Base-by-base conservation (phyloP, 352 stramenopile genomes). In the Phytophthora podocarpi region DNA sequence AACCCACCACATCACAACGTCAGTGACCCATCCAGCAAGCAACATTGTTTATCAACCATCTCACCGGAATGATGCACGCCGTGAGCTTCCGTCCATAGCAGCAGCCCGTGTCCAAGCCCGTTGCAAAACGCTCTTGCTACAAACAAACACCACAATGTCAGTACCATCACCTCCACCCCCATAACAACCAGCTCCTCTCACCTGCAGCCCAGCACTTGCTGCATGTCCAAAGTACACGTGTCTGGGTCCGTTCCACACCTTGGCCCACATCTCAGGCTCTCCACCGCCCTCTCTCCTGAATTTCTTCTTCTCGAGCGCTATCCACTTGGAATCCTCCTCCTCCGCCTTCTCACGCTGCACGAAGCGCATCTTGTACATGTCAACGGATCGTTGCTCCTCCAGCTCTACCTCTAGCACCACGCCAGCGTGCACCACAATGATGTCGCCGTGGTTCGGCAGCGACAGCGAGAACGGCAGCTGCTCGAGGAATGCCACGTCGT, bases 301-400 rank as follows among this genome's bases (percentile, higher is more conserved):
- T 18, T 72, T 76, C 30, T 65, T 31, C 40, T 75, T 75, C 30
- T 87, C 78, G 8, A 72, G 62, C 21, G 59, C 67, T 13, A 53
- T 32, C 32, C 61, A 85, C 32, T 20, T 63, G 21, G 54, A 59
- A 7, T 6, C 46, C 4, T 59, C 65, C 45, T 66, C 39, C 68
- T 53, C 42, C 57, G 73, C 27, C 54, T 54, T 72, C 67, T 80
- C 36, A 32, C 72, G 32, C 62, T 79, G 35, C 46, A 93, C 30
- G 30, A 75, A 90, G 21, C 85, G 82, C 89, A 98, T 98, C 68
- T 96, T 98, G 82, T 97, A 98, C 85, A 98, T 87, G 20, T 96
- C 72, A 4, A 86, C 37, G 15, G 87, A 91, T 45, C 80, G 81
- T 67, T 98, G 94, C n/a, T 90, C 80, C n/a, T 79, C 55, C 11